These are phyloP conservation scores for Trichoderma hamatum DNA, from an alignment of 2,329 filamentous ascomycete species.

Conservation along the genomic window DNA sequence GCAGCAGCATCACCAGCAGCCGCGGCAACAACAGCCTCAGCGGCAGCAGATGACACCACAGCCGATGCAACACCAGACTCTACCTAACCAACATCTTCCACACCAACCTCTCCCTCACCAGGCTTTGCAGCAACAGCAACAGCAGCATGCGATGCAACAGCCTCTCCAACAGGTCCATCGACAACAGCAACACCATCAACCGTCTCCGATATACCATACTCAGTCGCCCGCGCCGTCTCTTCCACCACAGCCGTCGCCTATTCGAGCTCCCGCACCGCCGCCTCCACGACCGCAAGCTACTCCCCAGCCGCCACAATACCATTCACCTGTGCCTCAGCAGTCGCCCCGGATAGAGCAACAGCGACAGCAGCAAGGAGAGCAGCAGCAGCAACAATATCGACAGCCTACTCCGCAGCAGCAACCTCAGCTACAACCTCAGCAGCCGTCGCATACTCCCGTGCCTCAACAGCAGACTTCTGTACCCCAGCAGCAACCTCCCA, in stretches of 20 bases:
- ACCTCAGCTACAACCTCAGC: constrained; percentile 28
- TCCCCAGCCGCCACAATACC: constrained; percentile 24
- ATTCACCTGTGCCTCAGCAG: constrained; percentile 15
- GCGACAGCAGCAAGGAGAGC: constrained; percentile 20
- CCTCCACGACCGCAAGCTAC: constrained; percentile 29
- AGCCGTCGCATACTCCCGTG: constrained; percentile 32
- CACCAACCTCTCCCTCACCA: constrained; percentile 38
- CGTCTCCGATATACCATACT: constrained; percentile 36
- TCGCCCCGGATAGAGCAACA: constrained; percentile 16
- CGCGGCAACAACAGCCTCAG: constrained; percentile 32
- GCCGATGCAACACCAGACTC: constrained; percentile 34
- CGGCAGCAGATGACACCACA: constrained; percentile 29
- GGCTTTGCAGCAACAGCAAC: constrained; percentile 40
- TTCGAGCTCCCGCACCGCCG: constrained; percentile 28
- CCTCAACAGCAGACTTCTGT: constrained; percentile 34
- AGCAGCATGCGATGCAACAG: constrained; percentile 27
- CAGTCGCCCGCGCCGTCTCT: constrained; percentile 33
- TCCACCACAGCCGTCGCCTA: constrained; percentile 23
- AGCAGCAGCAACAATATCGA: constrained; percentile 19
- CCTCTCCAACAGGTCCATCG: constrained; percentile 33
- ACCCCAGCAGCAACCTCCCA: constrained; percentile 23
- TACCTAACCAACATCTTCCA: constrained; percentile 37
- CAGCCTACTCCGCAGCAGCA: constrained; percentile 29
- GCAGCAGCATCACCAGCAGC: constrained; percentile 30
- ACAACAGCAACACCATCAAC: constrained; percentile 35